Evolutionary conservation across 129 eudicot species (phyloP).

Genomic region (Lactuca saligna): DNA sequence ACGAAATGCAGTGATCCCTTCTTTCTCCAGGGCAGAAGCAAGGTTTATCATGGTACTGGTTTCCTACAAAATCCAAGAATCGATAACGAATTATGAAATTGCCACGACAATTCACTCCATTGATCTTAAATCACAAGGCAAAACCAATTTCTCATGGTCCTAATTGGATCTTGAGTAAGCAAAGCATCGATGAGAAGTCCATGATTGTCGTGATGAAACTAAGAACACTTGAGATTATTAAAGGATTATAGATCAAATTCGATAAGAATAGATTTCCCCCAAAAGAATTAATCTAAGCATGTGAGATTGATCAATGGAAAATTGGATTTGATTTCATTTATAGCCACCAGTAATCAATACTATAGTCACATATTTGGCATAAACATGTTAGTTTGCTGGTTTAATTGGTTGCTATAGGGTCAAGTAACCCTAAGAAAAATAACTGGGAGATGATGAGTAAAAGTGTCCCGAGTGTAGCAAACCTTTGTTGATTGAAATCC

Average conservation of each 20-base stretch:
- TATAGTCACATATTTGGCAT: too few relatives aligned
- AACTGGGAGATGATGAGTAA: not conserved
- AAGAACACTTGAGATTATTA: not conserved
- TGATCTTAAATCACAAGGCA: not conserved
- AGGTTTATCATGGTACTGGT: slow-evolving; percentile 38
- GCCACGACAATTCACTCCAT: not conserved
- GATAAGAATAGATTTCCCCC: not conserved
- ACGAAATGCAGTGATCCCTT: slow-evolving; percentile 69
- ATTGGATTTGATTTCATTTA: not conserved
- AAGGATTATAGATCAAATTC: not conserved
- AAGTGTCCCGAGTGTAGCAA: not conserved
- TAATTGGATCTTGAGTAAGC: not conserved
- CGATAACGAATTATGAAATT: not conserved
- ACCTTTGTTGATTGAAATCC: slow-evolving; percentile 80
- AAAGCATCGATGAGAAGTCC: not conserved
- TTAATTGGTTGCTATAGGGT: not conserved
- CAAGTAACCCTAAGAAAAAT: not conserved
- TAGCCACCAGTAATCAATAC: too few relatives aligned
- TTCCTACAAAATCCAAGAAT: slow-evolving; percentile 45
- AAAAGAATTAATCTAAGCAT: not conserved
- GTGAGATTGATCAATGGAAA: not conserved
- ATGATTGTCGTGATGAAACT: too few relatives aligned
- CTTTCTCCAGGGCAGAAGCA: slow-evolving; percentile 55
- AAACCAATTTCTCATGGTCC: not conserved
- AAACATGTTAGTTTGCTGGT: too few relatives aligned